Base-by-base conservation (phyloP, 768 basidiomycete genomes). In the Lentinula lateritia region DNA sequence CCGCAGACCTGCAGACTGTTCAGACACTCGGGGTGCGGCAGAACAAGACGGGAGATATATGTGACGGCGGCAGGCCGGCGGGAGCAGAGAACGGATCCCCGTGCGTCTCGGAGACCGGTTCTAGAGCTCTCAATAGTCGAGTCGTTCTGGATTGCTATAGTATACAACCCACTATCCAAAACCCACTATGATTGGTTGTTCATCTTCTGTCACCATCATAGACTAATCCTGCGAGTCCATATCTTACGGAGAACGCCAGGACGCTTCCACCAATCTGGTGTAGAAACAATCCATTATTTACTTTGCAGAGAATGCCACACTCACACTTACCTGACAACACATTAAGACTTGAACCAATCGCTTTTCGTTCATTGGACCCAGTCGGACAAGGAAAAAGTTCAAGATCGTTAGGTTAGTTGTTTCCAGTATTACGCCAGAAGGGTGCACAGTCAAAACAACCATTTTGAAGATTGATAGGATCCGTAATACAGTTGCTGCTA, bases 201-300 rank as follows among this genome's bases (percentile, higher is more conserved):
- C 70, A 94, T 70, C 93, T 78, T 70, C 95, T 81, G 75, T 94
- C 93, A 9, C 93, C 94, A 68, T 96, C 95, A 70, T 97, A 99
- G 48, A 97, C 82, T 59, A 96, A 79, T 52, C 89, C 83, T 3
- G 93, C 94, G 12, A 95, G 79, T 8, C 95, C 95, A 67, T 99
- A 98, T 66, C 96, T 81, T 36, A 98, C 83, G 20, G 81, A 77
- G 72, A 98, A 98, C 7, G 93, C 97, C 9, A 91, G 58, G 4
- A 84, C 67, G 72, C 93, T 97, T 50, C 95, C 91, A 9, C 78
- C 75, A 62, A 88, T 72, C 89, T 94, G 61, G 52, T 60, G 38
- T 41, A n/a, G 18, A 54, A 18, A 63, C 71, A 50, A 53, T 36
- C 53, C 42, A 54, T 54, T 39, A 60, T 39, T 42, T 36, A 38